phyloP scores from a whole-genome alignment of 192 early-diverging fungal genomes.

The Rhizophagus prolifer region DNA sequence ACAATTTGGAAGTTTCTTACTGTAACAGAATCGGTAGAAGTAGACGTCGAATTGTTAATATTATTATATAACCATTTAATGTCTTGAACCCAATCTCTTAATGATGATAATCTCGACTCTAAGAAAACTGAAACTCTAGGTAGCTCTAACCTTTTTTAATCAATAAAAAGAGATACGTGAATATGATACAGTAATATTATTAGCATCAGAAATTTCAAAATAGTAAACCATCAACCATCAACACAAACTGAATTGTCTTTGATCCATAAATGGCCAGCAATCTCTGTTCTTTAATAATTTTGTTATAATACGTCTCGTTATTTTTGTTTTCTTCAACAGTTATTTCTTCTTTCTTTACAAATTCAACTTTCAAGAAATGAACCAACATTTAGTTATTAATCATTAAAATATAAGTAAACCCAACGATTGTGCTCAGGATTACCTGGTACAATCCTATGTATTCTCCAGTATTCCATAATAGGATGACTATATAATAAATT shows the following conservation, averaged over 20 bases:
- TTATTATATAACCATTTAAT: constrained; percentile 62
- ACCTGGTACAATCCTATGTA: constrained; percentile 57
- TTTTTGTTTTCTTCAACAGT: background rate
- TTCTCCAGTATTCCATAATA: constrained; percentile 42
- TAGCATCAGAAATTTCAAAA: background rate
- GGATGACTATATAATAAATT: constrained; percentile 38
- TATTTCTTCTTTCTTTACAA: background rate
- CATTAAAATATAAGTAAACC: background rate
- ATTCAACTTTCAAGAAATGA: background rate
- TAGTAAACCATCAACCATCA: background rate
- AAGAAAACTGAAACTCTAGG: constrained; percentile 30
- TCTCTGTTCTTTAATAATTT: background rate
- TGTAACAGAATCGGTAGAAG: background rate
- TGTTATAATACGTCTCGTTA: background rate
- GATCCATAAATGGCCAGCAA: constrained; percentile 48
- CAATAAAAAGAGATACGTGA: background rate
- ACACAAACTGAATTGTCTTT: constrained; percentile 43
- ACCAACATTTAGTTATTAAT: background rate
- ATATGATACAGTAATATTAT: too few species aligned
- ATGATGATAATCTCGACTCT: constrained; percentile 38
- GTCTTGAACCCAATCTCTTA: constrained; percentile 79
- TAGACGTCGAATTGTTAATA: background rate
- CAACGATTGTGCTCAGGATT: background rate
- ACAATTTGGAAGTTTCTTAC: too few species aligned
- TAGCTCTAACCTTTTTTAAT: background rate